A percentile compares a stretch with the other conserved stretches of the same genome.
Evolutionary conservation across 148 eudicot species (phyloP).

Genomic region (Camellia granthamiana): DNA sequence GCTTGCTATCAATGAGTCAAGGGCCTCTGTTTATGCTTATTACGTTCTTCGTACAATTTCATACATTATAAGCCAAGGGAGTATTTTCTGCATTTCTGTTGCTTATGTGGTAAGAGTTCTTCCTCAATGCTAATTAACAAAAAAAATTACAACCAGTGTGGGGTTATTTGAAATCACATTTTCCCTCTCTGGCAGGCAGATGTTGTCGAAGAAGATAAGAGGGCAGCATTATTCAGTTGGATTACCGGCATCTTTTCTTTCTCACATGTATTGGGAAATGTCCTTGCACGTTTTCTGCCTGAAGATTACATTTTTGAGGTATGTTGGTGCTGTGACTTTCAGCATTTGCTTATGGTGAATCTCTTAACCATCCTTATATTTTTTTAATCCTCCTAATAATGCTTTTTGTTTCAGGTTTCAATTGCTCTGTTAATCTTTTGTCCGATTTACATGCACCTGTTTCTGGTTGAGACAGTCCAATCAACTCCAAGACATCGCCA

Average conservation of each 20-base stretch:
- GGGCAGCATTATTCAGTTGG: constrained; percentile 86
- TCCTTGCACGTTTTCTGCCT: constrained; percentile 83
- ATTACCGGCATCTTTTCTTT: constrained; percentile 81
- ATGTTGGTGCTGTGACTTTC: constrained; percentile 21
- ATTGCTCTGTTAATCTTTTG: constrained; percentile 65
- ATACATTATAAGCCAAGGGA: constrained; percentile 78
- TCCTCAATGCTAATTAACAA: constrained; percentile 5
- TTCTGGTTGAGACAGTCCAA: constrained; percentile 61
- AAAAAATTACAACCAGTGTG: neutral
- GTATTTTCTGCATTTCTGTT: constrained; percentile 87
- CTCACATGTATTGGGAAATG: constrained; percentile 75
- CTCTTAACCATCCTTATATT: neutral
- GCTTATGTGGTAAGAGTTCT: constrained; percentile 77
- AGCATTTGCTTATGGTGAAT: neutral
- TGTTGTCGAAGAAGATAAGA: constrained; percentile 56
- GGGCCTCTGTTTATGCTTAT: constrained; percentile 70
- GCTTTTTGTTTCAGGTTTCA: constrained; percentile 53
- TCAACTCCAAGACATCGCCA: constrained; percentile 37
- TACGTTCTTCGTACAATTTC: constrained; percentile 73
- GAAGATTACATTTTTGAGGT: constrained; percentile 70
- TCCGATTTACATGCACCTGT: constrained; percentile 66
- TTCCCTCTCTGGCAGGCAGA: constrained; percentile 55
- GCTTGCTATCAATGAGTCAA: constrained; percentile 63
- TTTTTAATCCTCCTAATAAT: neutral
- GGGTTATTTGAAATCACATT: neutral